phyloP scores from a whole-genome alignment of 2,329 filamentous ascomycete species.

The Incumbomyces lentus region DNA sequence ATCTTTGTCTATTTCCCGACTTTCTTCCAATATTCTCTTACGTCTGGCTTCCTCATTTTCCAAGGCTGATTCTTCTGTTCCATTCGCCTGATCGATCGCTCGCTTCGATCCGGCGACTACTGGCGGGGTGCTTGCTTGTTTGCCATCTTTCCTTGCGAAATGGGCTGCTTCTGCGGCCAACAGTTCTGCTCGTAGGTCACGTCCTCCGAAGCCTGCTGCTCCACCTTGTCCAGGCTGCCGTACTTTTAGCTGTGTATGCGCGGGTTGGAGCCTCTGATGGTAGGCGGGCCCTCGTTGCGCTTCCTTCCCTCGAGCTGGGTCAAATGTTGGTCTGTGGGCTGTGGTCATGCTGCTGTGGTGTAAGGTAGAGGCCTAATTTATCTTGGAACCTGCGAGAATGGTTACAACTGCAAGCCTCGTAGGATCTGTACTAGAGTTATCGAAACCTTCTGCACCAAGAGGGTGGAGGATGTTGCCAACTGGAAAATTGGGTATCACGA shows the following conservation, averaged over 20 bases:
- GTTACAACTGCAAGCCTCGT: neutral
- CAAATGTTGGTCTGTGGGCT: constrained; percentile 83
- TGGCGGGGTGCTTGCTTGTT: constrained; percentile 32
- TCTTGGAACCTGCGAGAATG: neutral
- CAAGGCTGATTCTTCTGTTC: constrained; percentile 30
- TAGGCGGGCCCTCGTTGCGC: constrained; percentile 86
- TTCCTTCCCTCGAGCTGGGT: constrained; percentile 91
- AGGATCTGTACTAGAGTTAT: too few species aligned
- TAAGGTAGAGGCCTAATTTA: too few species aligned
- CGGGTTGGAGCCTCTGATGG: constrained; percentile 88
- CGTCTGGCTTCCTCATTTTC: constrained; percentile 60
- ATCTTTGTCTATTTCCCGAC: constrained; percentile 76
- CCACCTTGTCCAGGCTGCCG: constrained; percentile 83
- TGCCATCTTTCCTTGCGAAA: constrained; percentile 72
- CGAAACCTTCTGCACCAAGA: too few species aligned
- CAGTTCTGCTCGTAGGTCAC: constrained; percentile 82
- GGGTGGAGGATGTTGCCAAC: too few species aligned
- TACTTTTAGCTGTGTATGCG: constrained; percentile 85
- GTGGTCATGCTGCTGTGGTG: neutral
- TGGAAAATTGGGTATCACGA: too few species aligned
- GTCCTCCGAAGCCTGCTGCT: constrained; percentile 56
- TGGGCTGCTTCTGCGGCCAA: constrained; percentile 79
- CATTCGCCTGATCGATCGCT: constrained; percentile 40
- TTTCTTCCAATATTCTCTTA: constrained; percentile 76
- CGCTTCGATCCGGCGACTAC: constrained; percentile 46